These are phyloP conservation scores for Cyclotella baltica DNA, from an alignment of 108 stramenopile species.

Conservation along the genomic window DNA sequence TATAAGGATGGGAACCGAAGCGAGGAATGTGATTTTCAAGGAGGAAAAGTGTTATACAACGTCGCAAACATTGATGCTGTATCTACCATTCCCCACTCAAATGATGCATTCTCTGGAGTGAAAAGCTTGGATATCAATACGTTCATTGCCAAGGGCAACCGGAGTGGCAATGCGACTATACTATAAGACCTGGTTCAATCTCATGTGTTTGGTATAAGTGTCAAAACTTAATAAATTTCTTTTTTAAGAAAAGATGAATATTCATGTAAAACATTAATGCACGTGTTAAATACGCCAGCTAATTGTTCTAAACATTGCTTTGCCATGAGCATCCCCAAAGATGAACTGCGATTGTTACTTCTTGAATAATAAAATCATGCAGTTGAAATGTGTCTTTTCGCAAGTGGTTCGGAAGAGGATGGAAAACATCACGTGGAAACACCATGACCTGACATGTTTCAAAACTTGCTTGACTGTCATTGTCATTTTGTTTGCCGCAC, in stretches of 20 bases:
- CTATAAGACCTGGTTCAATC: too few relatives aligned
- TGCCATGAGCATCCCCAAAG: conserved; percentile 61
- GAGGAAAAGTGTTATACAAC: conserved; percentile 53
- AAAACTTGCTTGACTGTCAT: too few relatives aligned
- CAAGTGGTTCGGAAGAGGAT: conserved; percentile 48
- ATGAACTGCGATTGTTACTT: conserved; percentile 47
- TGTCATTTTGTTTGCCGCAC: too few relatives aligned
- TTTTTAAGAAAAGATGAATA: neutral
- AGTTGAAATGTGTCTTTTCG: conserved; percentile 5
- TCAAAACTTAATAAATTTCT: neutral
- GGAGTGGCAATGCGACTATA: neutral
- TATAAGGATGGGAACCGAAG: conserved; percentile 44
- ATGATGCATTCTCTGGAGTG: conserved; percentile 60
- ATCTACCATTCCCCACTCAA: conserved; percentile 63
- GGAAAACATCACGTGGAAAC: conserved; percentile 34
- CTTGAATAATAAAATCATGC: conserved; percentile 2
- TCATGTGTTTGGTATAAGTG: too few relatives aligned
- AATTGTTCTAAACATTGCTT: too few relatives aligned
- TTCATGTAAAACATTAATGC: too few relatives aligned
- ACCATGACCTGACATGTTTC: conserved; percentile 29
- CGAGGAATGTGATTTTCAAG: conserved; percentile 58
- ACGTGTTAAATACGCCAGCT: too few relatives aligned
- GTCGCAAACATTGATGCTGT: conserved; percentile 71
- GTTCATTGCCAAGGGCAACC: conserved; percentile 14
- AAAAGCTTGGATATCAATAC: conserved; percentile 45